Percentiles rank a stretch among this genome's conserved stretches.
Evolutionary conservation across 2,329 filamentous ascomycete genomes (phyloP).

Genomic region (Aspergillus fischeri): DNA sequence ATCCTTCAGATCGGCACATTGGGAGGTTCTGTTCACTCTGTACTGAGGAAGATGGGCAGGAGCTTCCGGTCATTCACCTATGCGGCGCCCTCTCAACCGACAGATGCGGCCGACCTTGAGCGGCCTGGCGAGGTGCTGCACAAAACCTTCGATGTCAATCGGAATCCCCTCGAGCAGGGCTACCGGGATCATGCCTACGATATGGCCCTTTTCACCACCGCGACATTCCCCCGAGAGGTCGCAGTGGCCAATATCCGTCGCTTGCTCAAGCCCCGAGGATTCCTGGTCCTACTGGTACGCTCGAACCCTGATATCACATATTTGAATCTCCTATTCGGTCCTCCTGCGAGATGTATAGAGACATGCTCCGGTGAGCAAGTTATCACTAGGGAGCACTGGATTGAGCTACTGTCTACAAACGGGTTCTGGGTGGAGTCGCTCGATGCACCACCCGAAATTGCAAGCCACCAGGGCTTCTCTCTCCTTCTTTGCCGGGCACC

Average conservation of each 20-base stretch:
- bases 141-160: constrained; percentile 28
- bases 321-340: too few species aligned
- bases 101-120: constrained; percentile 36
- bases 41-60: constrained; percentile 27
- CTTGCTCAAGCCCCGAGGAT: constrained; percentile 9
- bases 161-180: constrained; percentile 28
- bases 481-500: background rate
- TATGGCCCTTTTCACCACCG: constrained; percentile 34
- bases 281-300: background rate
- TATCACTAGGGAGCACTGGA: background rate
- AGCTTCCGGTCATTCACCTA: constrained; percentile 39
- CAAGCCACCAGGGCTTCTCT: background rate
- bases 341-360: too few species aligned
- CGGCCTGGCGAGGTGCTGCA: constrained; percentile 9
- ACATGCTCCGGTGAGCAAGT: too few species aligned
- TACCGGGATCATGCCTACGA: constrained; percentile 30
- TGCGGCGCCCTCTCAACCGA: constrained; percentile 41
- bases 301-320: background rate
- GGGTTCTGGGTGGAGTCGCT: background rate
- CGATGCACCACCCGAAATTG: background rate
- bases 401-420: background rate
- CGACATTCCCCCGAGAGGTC: constrained; percentile 23
- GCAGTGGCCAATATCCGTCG: constrained; percentile 28
- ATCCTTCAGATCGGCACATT: constrained; percentile 38
- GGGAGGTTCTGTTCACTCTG: constrained; percentile 35